Evolutionary conservation across 768 basidiomycete species (phyloP).

Genomic region (Calocybe indica): DNA sequence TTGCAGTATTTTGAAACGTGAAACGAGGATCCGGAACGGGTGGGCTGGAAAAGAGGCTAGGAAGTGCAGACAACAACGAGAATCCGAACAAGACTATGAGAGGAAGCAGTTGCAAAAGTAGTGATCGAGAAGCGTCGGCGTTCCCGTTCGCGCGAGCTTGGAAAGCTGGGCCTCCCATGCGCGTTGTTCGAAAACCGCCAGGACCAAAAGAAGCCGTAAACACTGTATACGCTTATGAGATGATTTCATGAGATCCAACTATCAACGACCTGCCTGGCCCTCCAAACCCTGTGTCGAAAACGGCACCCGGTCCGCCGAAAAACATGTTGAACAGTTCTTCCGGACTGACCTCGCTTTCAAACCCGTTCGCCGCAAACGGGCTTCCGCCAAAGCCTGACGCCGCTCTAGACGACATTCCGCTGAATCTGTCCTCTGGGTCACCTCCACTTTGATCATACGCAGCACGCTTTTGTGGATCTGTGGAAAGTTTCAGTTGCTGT

Average conservation of each 20-base stretch:
- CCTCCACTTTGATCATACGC: slow-evolving; percentile 77
- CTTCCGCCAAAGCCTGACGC: slow-evolving; percentile 46
- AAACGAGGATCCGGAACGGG: slow-evolving; percentile 76
- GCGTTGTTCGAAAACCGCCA: slow-evolving; percentile 74
- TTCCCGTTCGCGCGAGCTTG: slow-evolving; percentile 17
- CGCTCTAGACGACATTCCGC: slow-evolving; percentile 57
- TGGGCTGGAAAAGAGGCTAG: slow-evolving; percentile 62
- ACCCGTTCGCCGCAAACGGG: slow-evolving; percentile 26
- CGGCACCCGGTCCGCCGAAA: slow-evolving; percentile 74
- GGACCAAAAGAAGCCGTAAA: slow-evolving; percentile 79
- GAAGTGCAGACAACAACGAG: slow-evolving; percentile 77
- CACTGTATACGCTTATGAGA: slow-evolving; percentile 27
- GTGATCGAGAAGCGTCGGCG: slow-evolving; percentile 43
- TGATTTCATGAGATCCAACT: not conserved
- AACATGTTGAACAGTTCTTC: slow-evolving; percentile 99
- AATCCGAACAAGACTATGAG: slow-evolving; percentile 80
- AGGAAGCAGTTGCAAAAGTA: slow-evolving; percentile 76
- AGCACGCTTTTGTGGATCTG: slow-evolving; percentile 87
- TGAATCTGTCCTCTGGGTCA: slow-evolving; percentile 82
- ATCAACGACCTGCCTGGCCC: slow-evolving; percentile 37
- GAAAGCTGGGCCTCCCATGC: slow-evolving; percentile 40
- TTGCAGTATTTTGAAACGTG: slow-evolving; percentile 55
- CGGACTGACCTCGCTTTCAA: slow-evolving; percentile 85
- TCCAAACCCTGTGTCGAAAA: slow-evolving; percentile 45
- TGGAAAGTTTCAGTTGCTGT: slow-evolving; percentile 4